phyloP scores from a whole-genome alignment of 2,329 filamentous ascomycete species.

The Zasmidium angulare region DNA sequence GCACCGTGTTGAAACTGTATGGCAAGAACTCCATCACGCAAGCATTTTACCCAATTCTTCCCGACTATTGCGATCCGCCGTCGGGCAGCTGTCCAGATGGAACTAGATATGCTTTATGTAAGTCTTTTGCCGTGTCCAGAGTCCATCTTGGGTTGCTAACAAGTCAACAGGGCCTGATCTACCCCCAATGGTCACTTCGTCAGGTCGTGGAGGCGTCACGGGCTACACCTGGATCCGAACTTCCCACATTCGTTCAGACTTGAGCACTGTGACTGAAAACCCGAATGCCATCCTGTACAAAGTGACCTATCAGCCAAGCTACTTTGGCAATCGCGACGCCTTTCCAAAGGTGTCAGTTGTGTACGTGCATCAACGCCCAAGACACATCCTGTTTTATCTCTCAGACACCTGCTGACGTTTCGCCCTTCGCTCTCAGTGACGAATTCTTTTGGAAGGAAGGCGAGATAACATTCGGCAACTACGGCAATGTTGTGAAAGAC shows the following conservation, averaged over 20 bases:
- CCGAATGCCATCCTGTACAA: constrained; percentile 8
- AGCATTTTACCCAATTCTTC: constrained; percentile 4
- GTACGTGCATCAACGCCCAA: too few species aligned
- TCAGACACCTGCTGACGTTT: too few species aligned
- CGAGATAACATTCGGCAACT: constrained; percentile 10
- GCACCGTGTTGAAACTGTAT: constrained; percentile 4
- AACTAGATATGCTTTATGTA: constrained; percentile 5
- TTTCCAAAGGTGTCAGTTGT: constrained; percentile 6
- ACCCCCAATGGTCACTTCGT: constrained; percentile 3
- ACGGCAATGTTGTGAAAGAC: constrained; percentile 9
- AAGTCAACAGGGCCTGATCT: background rate
- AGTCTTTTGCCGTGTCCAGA: too few species aligned
- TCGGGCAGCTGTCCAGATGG: constrained; percentile 7
- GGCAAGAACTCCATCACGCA: constrained; percentile 2
- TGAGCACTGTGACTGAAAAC: background rate
- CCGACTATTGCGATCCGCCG: constrained; percentile 2
- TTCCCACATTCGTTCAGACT: background rate
- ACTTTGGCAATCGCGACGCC: background rate
- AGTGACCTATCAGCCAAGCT: background rate
- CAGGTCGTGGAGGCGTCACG: background rate
- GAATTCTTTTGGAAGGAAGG: constrained; percentile 6
- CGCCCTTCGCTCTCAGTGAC: background rate
- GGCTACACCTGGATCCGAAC: constrained; percentile 11
- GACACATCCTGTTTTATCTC: too few species aligned
- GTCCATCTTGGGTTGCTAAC: too few species aligned